Base-by-base conservation (phyloP, 169 alveolate genomes). In the Cystoisospora suis region DNA sequence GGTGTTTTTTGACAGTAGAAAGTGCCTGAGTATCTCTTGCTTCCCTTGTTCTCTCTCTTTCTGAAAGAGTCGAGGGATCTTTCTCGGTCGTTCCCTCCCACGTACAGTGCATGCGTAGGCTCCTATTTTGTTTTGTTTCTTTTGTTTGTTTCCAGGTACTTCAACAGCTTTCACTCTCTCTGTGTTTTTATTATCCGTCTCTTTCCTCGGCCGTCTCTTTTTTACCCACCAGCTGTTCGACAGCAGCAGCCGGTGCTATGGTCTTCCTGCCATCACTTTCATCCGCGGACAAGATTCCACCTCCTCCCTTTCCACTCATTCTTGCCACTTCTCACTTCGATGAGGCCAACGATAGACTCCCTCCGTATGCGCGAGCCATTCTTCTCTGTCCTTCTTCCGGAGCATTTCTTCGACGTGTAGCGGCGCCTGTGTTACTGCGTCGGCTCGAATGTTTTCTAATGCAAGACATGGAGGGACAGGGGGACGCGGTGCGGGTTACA, bases 331-430 rank as follows among this genome's bases (percentile, higher is more conserved):
- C 79, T 45, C 59, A 20, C 29, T 59, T 32, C n/a, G 79, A 87
- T 53, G 91, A 87, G 29, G 65, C 12, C 12, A 20, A 38, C 53
- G 83, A 34, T 6, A 75, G 38, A 65, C 44, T 87, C n/a, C 91
- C 91, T n/a, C 79, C 86, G 1, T 72, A 87, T 34, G 59, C 75
- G 32, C n/a, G 91, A 59, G 91, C 87, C 15, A 49, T 87, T 32
- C 87, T 87, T 75, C 87, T 87, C 80, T 87, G 91, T 38, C 91
- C 91, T 9, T 86, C 87, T 12, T 86, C 91, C 20, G 87, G 81
- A 29, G 70, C 87, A 32, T 87, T 47, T 58, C 91, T 87, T 5
- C 86, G 65, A 17, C 75, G 79, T 29, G 91, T 79, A 70, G 72
- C 83, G 80, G 72, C 5, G 79, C 86, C 0, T 70, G 80, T 44